Base-by-base conservation (phyloP, 225 moss, liverwort and hornwort species). In the Anthoceros angustus region DNA sequence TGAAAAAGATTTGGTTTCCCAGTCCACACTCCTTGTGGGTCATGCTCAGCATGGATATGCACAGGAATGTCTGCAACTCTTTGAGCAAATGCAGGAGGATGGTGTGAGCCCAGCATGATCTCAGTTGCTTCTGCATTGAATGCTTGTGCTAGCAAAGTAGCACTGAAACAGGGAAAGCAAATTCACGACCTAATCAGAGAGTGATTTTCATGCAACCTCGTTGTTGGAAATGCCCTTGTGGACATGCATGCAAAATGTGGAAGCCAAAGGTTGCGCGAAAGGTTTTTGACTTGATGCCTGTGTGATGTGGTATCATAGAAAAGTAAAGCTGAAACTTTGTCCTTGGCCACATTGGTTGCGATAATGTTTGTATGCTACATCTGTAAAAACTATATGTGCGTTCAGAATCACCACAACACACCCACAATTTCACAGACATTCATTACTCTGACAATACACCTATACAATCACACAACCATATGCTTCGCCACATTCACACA, bases 231-330 rank as follows among this genome's bases (percentile, higher is more conserved):
- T 55, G 55, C 55, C 23, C 55, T 55, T 55, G 10, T 55, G 5
- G 55, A 55, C 55, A 55, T 55, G 55, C 14, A 55, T 55, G 55
- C 55, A 18, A 55, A 55, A 23, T 55, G 55, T 55, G 55, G 55
- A 55, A 55, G 23, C 55, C 55, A 23, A 11, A 55, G 18, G n/a
- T 18, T 18, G 55, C 55, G 14, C 23, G 18, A 23, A 4, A 55
- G 6, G 55, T 55, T 18, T 55, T 55, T 55, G 55, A 55, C 6
- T 0, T 1, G 55, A 55, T 55, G 55, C 55, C 55, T 18, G 55
- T 5, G 55, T 4, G 55, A 55, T 55, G 55, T 55, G 55, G 55
- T 55, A n/a, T n/a, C n/a, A n/a, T n/a, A n/a, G n/a, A n/a, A n/a
- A n/a, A n/a, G n/a, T n/a, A n/a, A n/a, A n/a, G n/a, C n/a, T n/a